Conservation (phyloP, 2,329 filamentous ascomycete genomes). For the Cyphellophora europaea region DNA sequence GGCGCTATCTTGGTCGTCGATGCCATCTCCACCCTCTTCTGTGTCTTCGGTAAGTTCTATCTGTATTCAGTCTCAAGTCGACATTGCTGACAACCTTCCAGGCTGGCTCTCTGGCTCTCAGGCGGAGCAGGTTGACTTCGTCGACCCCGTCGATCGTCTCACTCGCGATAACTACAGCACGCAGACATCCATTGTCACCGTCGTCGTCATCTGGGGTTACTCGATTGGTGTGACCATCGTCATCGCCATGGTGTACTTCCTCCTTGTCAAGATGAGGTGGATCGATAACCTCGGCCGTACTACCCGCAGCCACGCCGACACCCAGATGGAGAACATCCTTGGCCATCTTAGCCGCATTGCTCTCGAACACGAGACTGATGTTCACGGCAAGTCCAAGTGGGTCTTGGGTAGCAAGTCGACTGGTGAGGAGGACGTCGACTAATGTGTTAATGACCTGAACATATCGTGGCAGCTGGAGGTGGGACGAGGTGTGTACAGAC, state of each 20-base stretch:
- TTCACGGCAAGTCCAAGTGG: conserved; percentile 35
- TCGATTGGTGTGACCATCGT: conserved; percentile 44
- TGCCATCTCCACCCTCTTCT: conserved; percentile 62
- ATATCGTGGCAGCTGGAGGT: not conserved
- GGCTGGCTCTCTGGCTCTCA: conserved; percentile 55
- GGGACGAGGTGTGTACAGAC: not conserved
- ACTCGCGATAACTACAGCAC: conserved; percentile 17
- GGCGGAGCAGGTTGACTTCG: conserved; percentile 27
- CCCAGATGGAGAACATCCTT: conserved; percentile 45
- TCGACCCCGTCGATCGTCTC: conserved; percentile 19
- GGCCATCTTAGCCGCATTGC: conserved; percentile 43
- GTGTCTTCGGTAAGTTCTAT: conserved; percentile 45
- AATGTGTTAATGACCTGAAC: conserved; percentile 4
- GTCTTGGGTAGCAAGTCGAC: conserved; percentile 31
- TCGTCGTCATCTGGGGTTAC: conserved; percentile 44
- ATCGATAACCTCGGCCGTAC: conserved; percentile 44
- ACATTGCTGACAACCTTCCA: not conserved
- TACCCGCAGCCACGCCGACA: conserved; percentile 41
- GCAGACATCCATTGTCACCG: conserved; percentile 39
- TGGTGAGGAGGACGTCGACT: conserved; percentile 35
- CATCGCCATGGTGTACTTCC: conserved; percentile 43
- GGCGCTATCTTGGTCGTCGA: conserved; percentile 64
- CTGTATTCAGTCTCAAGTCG: not conserved
- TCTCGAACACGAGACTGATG: conserved; percentile 40
- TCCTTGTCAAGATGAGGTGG: conserved; percentile 35